Evolutionary conservation across 2,329 filamentous ascomycete species (phyloP).

Genomic region (Talaromyces sp.): DNA sequence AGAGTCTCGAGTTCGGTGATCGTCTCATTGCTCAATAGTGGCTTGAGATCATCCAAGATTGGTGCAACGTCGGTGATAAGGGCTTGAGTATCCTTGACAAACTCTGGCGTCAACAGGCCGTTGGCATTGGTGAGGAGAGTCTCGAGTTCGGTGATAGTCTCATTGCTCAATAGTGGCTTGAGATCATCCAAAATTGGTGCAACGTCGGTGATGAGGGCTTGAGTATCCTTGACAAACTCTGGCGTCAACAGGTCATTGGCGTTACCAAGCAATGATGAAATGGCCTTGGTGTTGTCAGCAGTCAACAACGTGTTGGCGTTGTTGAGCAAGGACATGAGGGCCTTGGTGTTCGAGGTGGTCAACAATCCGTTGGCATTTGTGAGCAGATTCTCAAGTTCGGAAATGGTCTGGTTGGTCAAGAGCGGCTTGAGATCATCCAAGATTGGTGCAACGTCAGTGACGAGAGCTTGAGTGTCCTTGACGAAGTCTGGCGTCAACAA

Average conservation of each 20-base stretch:
- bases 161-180: slow-evolving; percentile 12
- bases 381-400: slow-evolving; percentile 14
- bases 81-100: slow-evolving; percentile 20
- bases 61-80: slow-evolving; percentile 12
- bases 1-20: slow-evolving; percentile 27
- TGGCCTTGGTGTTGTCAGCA: slow-evolving; percentile 18
- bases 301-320: slow-evolving; percentile 19
- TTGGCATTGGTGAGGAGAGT: slow-evolving; percentile 27
- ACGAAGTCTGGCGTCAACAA: slow-evolving; percentile 22
- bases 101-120: slow-evolving; percentile 22
- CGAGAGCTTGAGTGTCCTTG: slow-evolving; percentile 13
- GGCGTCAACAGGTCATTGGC: slow-evolving; percentile 19
- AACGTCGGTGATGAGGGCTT: slow-evolving; percentile 8
- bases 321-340: slow-evolving; percentile 8
- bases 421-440: slow-evolving; percentile 17
- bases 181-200: slow-evolving; percentile 13
- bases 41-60: slow-evolving; percentile 12
- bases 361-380: slow-evolving; percentile 15
- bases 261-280: slow-evolving; percentile 15
- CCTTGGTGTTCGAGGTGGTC: slow-evolving; percentile 18
- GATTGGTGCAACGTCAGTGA: slow-evolving; percentile 19
- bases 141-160: slow-evolving; percentile 28
- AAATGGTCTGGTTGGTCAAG: slow-evolving; percentile 11
- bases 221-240: slow-evolving; percentile 5
- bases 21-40: slow-evolving; percentile 15